phyloP scores from a whole-genome alignment of 2,329 filamentous ascomycete genomes.

The Ilyonectria destructans region DNA sequence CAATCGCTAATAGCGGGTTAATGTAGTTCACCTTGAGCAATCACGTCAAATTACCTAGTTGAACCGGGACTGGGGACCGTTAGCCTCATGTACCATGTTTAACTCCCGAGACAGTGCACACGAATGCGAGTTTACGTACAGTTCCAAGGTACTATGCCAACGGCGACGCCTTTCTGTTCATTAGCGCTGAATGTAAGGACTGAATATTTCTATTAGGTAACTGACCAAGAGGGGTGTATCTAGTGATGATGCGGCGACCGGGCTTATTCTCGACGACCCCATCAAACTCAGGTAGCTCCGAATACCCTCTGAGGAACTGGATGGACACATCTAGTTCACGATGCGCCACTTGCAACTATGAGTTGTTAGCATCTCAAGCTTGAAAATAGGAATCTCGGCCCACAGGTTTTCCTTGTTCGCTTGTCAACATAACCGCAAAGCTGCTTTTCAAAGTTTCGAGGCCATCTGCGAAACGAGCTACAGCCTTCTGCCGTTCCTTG shows the following conservation, averaged over 20 bases:
- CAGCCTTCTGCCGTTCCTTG: neutral
- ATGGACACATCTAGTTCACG: neutral
- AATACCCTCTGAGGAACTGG: neutral
- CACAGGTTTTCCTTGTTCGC: slow-evolving; percentile 8
- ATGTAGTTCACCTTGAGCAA: slow-evolving; percentile 37
- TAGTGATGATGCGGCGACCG: slow-evolving; percentile 48
- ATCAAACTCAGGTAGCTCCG: slow-evolving; percentile 36
- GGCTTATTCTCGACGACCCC: slow-evolving; percentile 58
- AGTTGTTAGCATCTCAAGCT: neutral
- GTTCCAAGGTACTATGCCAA: slow-evolving; percentile 71
- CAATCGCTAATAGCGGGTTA: slow-evolving; percentile 65
- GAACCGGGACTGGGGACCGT: neutral
- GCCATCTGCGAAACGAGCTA: neutral
- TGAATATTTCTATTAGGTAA: neutral
- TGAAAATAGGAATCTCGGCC: slow-evolving; percentile 25
- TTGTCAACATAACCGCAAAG: neutral
- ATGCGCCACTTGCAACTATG: neutral
- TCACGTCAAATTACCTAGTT: neutral
- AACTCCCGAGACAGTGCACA: too few relatives aligned
- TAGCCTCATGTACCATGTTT: neutral
- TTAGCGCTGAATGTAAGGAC: neutral
- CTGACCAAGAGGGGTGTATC: slow-evolving; percentile 58
- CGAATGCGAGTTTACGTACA: slow-evolving; percentile 39
- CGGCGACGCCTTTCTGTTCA: slow-evolving; percentile 50
- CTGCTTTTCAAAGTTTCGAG: neutral